Base-by-base conservation (phyloP, 2,329 filamentous ascomycete species). In the Exophiala alcalophila region DNA sequence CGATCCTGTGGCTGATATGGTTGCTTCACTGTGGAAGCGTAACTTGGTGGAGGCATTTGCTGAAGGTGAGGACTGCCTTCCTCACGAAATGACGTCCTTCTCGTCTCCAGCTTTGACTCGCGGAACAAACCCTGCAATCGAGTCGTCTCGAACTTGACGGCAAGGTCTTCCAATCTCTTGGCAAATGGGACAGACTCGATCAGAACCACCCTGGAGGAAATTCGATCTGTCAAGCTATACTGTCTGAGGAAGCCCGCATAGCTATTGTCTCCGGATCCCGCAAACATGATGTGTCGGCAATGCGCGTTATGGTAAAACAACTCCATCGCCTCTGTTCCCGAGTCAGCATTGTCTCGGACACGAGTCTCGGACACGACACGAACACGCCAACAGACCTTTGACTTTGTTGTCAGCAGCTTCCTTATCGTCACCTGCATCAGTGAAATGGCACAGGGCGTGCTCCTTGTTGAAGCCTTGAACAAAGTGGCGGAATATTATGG, bases 321-420 rank as follows among this genome's bases (percentile, higher is more conserved):
- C 5, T 19, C 15, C 15, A 52, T 21, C 26, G 43, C 27, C 26
- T 27, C 46, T 49, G 21, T 11, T 14, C 21, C 8, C 5, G n/a
- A 21, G 15, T 51, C 35, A 48, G 40, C 25, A n/a, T n/a, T 8
- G 16, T n/a, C 28, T 29, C n/a, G n/a, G n/a, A n/a, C n/a, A n/a
- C n/a, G n/a, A n/a, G n/a, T n/a, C n/a, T n/a, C n/a, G n/a, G n/a
- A 15, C 11, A 16, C 11, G 39, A n/a, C n/a, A 10, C 15, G 2
- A 8, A 6, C 9, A 31, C 5, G n/a, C 8, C 11, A 14, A 26
- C 24, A 7, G 37, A 68, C 67, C 66, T 60, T 62, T 61, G 12
- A 71, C 50, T 38, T 69, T 70, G 24, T 62, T 59, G 51, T 70
- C 67, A 2, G 65, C 57, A 32, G 66, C 69, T 44, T 70, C 66